These are phyloP conservation scores for Lupinus albus DNA, from an alignment of 306 rosid genomes.

Conservation along the genomic window DNA sequence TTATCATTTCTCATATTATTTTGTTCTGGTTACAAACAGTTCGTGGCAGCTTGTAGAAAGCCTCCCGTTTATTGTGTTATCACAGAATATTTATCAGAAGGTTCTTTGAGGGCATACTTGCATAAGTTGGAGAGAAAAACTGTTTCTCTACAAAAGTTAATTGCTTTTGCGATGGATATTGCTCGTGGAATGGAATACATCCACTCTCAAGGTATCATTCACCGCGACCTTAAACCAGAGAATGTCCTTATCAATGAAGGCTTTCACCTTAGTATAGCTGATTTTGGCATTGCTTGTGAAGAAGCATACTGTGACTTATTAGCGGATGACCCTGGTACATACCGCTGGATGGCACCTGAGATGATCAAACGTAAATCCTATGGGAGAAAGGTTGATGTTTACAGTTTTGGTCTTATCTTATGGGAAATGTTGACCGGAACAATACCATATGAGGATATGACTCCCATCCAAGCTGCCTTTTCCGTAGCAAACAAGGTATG, in stretches of 20 bases:
- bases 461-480: conserved; percentile 95
- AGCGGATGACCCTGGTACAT: conserved; percentile 34
- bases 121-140: conserved; percentile 74
- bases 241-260: conserved; percentile 31
- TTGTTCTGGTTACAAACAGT: conserved; percentile 59
- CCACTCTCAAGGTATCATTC: too few relatives aligned
- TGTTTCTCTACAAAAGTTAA: conserved; percentile 20
- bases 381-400: too few relatives aligned
- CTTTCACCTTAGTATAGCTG: too few relatives aligned
- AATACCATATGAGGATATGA: conserved; percentile 63
- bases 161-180: too few relatives aligned
- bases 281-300: neutral
- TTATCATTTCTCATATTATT: conserved; percentile 37
- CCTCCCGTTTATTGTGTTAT: conserved; percentile 87
- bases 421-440: too few relatives aligned
- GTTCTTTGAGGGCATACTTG: conserved; percentile 81
- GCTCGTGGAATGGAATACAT: too few relatives aligned
- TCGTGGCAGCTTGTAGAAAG: conserved; percentile 83
- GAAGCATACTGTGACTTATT: conserved; percentile 74
- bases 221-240: too few relatives aligned
- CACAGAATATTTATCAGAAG: conserved; percentile 84
- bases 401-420: too few relatives aligned
- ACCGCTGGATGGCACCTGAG: conserved; percentile 40
- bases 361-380: conserved; percentile 67
- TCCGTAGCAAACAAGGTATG: conserved; percentile 91